These are phyloP conservation scores for Zymoseptoria tritici DNA, from an alignment of 2,329 filamentous ascomycete species.

Conservation along the genomic window DNA sequence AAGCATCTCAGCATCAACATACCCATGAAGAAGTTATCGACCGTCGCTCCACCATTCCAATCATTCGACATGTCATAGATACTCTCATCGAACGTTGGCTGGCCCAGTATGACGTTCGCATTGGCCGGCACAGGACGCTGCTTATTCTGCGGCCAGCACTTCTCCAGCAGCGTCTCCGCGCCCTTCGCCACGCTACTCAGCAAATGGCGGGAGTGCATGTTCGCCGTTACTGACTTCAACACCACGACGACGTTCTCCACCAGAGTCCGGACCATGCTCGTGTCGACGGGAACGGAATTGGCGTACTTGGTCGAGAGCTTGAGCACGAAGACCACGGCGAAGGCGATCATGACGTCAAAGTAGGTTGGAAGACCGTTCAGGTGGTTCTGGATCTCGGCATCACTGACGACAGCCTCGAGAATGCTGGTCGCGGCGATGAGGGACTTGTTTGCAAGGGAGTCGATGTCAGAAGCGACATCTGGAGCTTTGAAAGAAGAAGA, in stretches of 20 bases:
- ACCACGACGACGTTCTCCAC: slow-evolving; percentile 21
- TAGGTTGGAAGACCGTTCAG: slow-evolving; percentile 27
- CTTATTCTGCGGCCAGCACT: slow-evolving; percentile 13
- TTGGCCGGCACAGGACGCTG: slow-evolving; percentile 19
- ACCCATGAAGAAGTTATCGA: slow-evolving; percentile 27
- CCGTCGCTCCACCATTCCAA: slow-evolving; percentile 17
- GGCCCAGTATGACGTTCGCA: slow-evolving; percentile 23
- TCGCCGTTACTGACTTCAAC: slow-evolving; percentile 21
- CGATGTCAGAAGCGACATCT: slow-evolving; percentile 22
- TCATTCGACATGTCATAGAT: slow-evolving; percentile 21
- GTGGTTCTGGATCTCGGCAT: slow-evolving; percentile 23
- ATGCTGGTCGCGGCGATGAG: slow-evolving; percentile 23
- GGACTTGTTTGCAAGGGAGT: slow-evolving; percentile 24
- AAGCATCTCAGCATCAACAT: not conserved
- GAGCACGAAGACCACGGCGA: slow-evolving; percentile 26
- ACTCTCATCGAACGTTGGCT: slow-evolving; percentile 24
- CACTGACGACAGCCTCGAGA: slow-evolving; percentile 18
- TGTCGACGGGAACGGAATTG: slow-evolving; percentile 21
- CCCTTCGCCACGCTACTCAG: slow-evolving; percentile 24
- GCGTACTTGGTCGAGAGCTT: slow-evolving; percentile 27
- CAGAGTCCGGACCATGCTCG: slow-evolving; percentile 19
- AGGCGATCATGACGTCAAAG: slow-evolving; percentile 27
- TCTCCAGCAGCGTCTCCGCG: slow-evolving; percentile 21
- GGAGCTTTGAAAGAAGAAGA: slow-evolving; percentile 19
- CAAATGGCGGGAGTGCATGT: slow-evolving; percentile 26